Evolutionary conservation across 148 eudicot species (phyloP), one percentile per base, ranked within the genome.

Genomic region (Salicornia ramosissima): DNA sequence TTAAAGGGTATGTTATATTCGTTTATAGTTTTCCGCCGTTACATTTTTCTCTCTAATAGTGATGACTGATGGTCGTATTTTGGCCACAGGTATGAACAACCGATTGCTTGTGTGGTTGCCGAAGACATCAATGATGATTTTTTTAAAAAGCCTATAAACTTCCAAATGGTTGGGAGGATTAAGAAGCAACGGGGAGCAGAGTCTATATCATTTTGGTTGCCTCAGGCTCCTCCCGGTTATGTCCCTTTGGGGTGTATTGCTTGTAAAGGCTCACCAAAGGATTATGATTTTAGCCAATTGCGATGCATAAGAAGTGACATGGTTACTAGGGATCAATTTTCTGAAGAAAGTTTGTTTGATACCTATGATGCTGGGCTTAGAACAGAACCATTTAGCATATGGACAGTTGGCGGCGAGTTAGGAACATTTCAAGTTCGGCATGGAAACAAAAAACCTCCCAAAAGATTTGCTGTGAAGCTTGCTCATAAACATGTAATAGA

Each of bases 221-320:
- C 99, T 71, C 97, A 84, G 85, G 88, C 99, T 71, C 92, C 99
- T 19, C 96, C 99, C 22, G 97, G 99, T 33, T 94, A 80, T 86
- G 91, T 91, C 71, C 57, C 97, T 47, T 72, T 94, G 74, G 99
- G 99, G 56, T 94, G 99, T 80, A 73, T 91, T 71, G 96, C 99
- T 25, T 88, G 84, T 64, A 91, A 89, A 76, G 90, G 92, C 29
- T 78, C 87, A 55, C 99, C 93, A 46, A 94, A 87, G 80, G 81
- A 51, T 62, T 67, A 88, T 42, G 93, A 89, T 71, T 91, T 87
- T 53, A 75, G 72, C 71, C 80, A 88, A 64, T 75, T 94, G 72
- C 83, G 99, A 78, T 94, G 97, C 78, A 82, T 94, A 65, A 88
- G 97, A 56, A 85, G 86, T 80, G 96, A 94, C 78, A 83, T 94